Evolutionary conservation across 495 filamentous ascomycete genomes (phyloP).

Genomic region (Tuber melanosporum): DNA sequence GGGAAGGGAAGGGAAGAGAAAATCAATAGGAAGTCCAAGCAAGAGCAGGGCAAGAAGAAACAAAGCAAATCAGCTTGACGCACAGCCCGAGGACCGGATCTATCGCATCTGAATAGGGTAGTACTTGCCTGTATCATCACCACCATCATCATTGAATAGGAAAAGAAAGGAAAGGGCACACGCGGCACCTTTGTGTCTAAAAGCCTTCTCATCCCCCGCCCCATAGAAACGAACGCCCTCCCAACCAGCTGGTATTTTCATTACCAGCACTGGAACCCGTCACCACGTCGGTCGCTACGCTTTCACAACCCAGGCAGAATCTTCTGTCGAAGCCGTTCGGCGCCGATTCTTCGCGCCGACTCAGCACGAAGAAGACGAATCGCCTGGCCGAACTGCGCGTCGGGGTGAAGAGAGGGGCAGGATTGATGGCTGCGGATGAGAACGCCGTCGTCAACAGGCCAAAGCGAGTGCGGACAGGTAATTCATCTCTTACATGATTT

Average conservation of each 20-base stretch:
- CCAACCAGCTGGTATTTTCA: constrained; percentile 25
- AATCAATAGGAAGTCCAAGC: not conserved
- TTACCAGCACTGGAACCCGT: constrained; percentile 22
- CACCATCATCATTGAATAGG: constrained; percentile 2
- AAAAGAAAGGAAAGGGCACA: not conserved
- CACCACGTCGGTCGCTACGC: constrained; percentile 39
- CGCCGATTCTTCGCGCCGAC: constrained; percentile 33
- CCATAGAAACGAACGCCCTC: constrained; percentile 25
- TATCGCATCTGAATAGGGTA: constrained; percentile 2
- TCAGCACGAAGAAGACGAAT: constrained; percentile 37
- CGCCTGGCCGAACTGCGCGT: constrained; percentile 25
- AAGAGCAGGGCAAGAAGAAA: not conserved
- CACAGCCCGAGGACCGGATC: not conserved
- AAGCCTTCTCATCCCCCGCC: constrained; percentile 17
- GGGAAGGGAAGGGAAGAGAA: not conserved
- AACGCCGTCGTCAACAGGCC: constrained; percentile 40
- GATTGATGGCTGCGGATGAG: constrained; percentile 40
- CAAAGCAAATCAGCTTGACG: not conserved
- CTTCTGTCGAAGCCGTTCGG: constrained; percentile 28
- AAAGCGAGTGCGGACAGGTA: constrained; percentile 44
- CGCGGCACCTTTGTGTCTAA: not conserved
- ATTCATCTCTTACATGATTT: constrained; percentile 12
- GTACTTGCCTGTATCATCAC: not conserved
- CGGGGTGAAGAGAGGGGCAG: constrained; percentile 37
- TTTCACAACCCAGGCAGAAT: constrained; percentile 28